Evolutionary conservation across 495 filamentous ascomycete genomes (phyloP), one percentile per base, ranked within the genome.

Genomic region (Penicillium manginii): DNA sequence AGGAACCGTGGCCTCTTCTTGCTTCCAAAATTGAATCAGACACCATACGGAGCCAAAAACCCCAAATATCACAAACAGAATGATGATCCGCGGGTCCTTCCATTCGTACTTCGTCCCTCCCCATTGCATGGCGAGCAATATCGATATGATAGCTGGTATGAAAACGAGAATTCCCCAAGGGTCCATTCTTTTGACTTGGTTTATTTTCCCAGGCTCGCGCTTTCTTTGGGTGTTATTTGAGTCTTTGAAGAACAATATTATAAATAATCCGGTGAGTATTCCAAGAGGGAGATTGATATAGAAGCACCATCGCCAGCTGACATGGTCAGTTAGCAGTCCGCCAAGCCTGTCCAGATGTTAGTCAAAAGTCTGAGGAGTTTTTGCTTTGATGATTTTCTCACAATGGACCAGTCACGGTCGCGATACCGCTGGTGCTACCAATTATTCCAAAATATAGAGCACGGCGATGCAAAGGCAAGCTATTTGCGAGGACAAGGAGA

Each of bases 121-220:
- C 92, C 92, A 96, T 70, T 94, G 91, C 15, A 97, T 76, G 0
- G 90, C 88, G 2, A 97, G 73, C 6, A 96, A 69, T 0, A 93
- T 73, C 57, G 83, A 89, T 50, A 93, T 76, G 18, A 96, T 82
- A 5, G 78, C 83, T 0, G 90, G 90, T 35, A 96, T 77, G 57
- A 96, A 90, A 31, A 87, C 64, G 3, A 77, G 5, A 0, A 84
- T 87, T 8, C 91, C 91, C 10, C 82, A 61, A 0, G 85, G 80
- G 67, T 96, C 91, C 59, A 94, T 81, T 43, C 84, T 73, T 54
- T 74, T 84, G n/a, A 68, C 10, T 32, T 86, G 80, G 50, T 82
- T 69, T 31, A 65, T 60, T 45, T 67, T 63, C 0, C 70, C 68
- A 0, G 77, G 63, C n/a, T 77, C 68, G 9, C 50, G 48, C 35